Base-by-base conservation (phyloP, 208 protist species). In the Leishmania turanica region DNA sequence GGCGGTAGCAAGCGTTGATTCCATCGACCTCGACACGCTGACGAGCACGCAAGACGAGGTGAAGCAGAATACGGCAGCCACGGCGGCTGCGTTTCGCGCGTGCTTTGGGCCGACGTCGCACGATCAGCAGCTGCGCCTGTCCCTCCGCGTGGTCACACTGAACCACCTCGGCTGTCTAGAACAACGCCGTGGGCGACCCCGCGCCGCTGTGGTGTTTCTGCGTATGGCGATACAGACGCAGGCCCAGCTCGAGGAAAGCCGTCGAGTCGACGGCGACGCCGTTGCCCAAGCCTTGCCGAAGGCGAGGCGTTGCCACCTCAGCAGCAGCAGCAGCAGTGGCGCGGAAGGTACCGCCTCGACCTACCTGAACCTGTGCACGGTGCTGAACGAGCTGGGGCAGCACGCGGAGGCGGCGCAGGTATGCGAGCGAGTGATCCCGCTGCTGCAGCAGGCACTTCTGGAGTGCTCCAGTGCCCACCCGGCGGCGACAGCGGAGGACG, bases 141-240 rank as follows among this genome's bases (percentile, higher is more conserved):
- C 89, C 4, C 84, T 97, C 77, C 93, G 94, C 64, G 94, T 93
- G 2, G 84, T 93, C 7, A 98, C 96, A 76, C 87, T 91, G 66
- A 98, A 98, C 87, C 97, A 98, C 84, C 87, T 97, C 45, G 96
- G 96, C 21, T 97, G 94, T 79, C 90, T 98, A 85, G 92, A 97
- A 79, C 90, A 92, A 45, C 90, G 93, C 21, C 94, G 96, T 27
- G 89, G 87, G 37, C 81, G 80, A 3, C 78, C 93, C 37, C 84
- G 89, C 31, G 79, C 89, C 6, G 89, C 94, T 13, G 86, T 97
- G 3, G 27, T 79, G 7, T 92, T 96, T 73, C 85, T 98, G 13
- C 85, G 88, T 49, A 87, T 96, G 82, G 91, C 93, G 3, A 86
- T 92, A 54, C 84, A 90, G 34, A 80, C 93, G 4, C 91, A 96